Base-by-base conservation (phyloP, 176 grass and related monocot species). In the Oryza coarctata region DNA sequence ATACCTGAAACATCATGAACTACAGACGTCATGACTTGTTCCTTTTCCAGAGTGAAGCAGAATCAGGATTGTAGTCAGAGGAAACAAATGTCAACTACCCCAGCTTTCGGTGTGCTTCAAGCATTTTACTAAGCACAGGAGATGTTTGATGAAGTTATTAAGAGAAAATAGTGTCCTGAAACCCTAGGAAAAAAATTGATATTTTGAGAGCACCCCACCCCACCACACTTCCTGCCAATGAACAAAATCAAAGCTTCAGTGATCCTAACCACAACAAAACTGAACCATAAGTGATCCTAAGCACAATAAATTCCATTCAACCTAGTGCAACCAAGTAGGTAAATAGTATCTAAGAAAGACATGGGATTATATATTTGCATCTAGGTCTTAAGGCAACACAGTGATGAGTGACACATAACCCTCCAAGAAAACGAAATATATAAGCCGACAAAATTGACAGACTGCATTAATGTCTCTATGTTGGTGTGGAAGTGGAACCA, bases 1-100 rank as follows among this genome's bases (percentile, higher is more conserved):
- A 75, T 79, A 90, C 88, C 88, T 79, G 88, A 83, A 74, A 79
- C 84, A 64, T 12, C 65, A 10, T 87, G 79, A 9, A 68, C 84
- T 4, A 50, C 39, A 14, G 84, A 90, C 40, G 88, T 83, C 88
- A 90, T 90, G 80, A n/a, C 69, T 33, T 47, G 25, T 70, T 79
- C 5, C 22, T 49, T 47, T 68, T 32, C 10, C 30, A n/a, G 67
- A 39, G 30, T 23, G 33, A 78, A 79, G 5, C 30, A 31, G 38
- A 63, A 74, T 29, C 17, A 78, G 61, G 62, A 26, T 72, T 72
- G 43, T 12, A 14, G 60, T 50, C 35, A 12, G 38, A 40, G 25
- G 5, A 78, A 25, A 63, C n/a, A 9, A 68, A 55, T 28, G 20
- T 3, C 12, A 34, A 34, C 35, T 17, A 50, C 22, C 4, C 35